Percentiles rank a stretch among this genome's conserved stretches.
phyloP scores from a whole-genome alignment of 2,329 filamentous ascomycete genomes.

The Pseudogymnoascus sp. region DNA sequence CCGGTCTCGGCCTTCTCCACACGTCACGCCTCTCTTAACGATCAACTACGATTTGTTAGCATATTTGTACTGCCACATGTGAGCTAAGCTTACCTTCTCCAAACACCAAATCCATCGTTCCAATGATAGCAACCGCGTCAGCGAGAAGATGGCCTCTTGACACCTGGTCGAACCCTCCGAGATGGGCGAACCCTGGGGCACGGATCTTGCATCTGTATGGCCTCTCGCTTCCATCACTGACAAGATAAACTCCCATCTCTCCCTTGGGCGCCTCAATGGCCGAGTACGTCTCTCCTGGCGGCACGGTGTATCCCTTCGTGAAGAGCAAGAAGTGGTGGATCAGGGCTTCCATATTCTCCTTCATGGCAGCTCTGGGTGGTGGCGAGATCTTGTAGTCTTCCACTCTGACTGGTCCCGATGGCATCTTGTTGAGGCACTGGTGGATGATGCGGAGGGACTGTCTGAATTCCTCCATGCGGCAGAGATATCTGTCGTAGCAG shows the following conservation, averaged over 20 bases:
- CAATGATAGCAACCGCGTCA: slow-evolving; percentile 93
- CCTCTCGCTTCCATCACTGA: slow-evolving; percentile 91
- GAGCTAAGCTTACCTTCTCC: slow-evolving; percentile 44
- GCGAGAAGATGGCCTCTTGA: slow-evolving; percentile 87
- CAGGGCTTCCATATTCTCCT: slow-evolving; percentile 99
- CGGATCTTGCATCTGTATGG: slow-evolving; percentile 97
- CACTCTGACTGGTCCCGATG: slow-evolving; percentile 82
- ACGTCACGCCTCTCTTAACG: slow-evolving; percentile 29
- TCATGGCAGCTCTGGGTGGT: slow-evolving; percentile 95
- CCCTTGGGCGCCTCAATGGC: slow-evolving; percentile 99
- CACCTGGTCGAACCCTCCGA: slow-evolving; percentile 90
- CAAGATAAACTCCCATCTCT: slow-evolving; percentile 96
- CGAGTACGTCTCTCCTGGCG: slow-evolving; percentile 94
- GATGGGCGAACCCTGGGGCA: slow-evolving; percentile 91
- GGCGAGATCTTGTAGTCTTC: slow-evolving; percentile 99
- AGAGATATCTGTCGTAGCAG: slow-evolving; percentile 98
- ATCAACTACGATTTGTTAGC: slow-evolving; percentile 36
- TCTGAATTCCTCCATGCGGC: slow-evolving; percentile 99
- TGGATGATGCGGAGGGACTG: slow-evolving; percentile 97
- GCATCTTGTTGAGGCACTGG: slow-evolving; percentile 99
- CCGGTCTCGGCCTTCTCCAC: background rate
- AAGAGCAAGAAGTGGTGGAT: slow-evolving; percentile 99
- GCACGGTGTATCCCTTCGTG: slow-evolving; percentile 96
- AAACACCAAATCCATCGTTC: slow-evolving; percentile 71
- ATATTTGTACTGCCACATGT: slow-evolving; percentile 10